These are phyloP conservation scores for Xenoacremonium recifei DNA, from an alignment of 2,329 filamentous ascomycete species.

Conservation along the genomic window DNA sequence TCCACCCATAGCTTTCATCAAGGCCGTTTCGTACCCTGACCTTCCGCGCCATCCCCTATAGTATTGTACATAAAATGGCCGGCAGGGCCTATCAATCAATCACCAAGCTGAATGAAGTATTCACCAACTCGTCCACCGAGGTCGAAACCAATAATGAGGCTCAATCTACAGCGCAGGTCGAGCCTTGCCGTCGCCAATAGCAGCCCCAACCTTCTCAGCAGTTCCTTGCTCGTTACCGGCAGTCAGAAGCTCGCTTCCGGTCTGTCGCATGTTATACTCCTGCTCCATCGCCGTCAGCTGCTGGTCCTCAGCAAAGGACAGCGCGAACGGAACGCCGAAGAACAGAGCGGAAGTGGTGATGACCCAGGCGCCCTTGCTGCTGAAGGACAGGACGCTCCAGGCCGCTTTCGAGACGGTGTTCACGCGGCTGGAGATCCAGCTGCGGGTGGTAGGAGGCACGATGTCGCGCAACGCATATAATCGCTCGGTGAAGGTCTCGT, in stretches of 20 bases:
- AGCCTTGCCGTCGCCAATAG: conserved; percentile 44
- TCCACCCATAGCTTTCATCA: conserved; percentile 21
- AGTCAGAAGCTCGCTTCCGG: conserved; percentile 70
- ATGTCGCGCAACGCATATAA: conserved; percentile 74
- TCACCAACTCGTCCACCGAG: conserved; percentile 8
- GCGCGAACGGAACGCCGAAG: conserved; percentile 87
- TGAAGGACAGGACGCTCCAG: conserved; percentile 62
- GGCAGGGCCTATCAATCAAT: conserved; percentile 13
- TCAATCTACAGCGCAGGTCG: conserved; percentile 50
- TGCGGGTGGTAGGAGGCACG: conserved; percentile 69
- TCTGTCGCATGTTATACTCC: conserved; percentile 94
- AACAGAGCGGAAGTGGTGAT: conserved; percentile 86
- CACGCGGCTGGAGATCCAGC: conserved; percentile 62
- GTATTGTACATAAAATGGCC: conserved; percentile 27
- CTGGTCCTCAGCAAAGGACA: conserved; percentile 94
- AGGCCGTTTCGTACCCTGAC: conserved; percentile 16
- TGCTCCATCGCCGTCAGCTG: conserved; percentile 97
- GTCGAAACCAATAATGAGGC: no score
- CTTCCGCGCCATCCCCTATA: conserved; percentile 25
- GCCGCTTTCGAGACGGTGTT: conserved; percentile 49
- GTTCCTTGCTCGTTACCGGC: conserved; percentile 45
- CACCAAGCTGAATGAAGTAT: conserved; percentile 17
- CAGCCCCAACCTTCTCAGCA: conserved; percentile 48
- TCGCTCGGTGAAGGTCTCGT: conserved; percentile 65
- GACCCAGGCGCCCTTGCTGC: conserved; percentile 87